Evolutionary conservation across 345 rosid genomes (phyloP).

Genomic region (Mallotus nudiflorus): DNA sequence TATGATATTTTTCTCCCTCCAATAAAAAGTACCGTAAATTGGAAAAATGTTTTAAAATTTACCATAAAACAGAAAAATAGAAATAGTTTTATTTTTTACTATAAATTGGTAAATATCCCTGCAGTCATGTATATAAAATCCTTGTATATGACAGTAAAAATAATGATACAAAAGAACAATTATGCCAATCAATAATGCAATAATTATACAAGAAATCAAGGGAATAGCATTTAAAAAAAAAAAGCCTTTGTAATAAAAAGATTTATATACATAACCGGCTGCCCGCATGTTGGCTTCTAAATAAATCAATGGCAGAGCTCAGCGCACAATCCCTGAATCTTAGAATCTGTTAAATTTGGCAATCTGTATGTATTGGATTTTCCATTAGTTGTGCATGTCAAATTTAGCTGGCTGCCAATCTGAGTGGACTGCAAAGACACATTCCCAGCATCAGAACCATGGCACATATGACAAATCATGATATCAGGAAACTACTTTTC

Average conservation of each 20-base stretch:
- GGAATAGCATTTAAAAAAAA: not conserved
- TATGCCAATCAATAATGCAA: no score
- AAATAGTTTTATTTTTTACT: no score
- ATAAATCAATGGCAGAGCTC: conserved; percentile 55
- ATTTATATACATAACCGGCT: conserved; percentile 12
- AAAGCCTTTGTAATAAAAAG: not conserved
- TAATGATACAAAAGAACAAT: not conserved
- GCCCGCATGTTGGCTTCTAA: conserved; percentile 2
- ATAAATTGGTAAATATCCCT: no score
- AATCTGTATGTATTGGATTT: conserved; percentile 46
- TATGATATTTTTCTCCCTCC: no score
- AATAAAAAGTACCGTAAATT: no score
- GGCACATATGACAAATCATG: no score
- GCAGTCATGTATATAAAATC: no score
- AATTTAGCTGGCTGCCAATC: conserved; percentile 61
- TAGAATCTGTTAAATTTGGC: conserved; percentile 39
- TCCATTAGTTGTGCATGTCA: conserved; percentile 72
- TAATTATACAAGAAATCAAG: conserved; percentile 5
- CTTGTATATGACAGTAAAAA: no score
- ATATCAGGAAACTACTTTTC: no score
- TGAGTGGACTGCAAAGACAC: conserved; percentile 49
- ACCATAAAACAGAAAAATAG: no score
- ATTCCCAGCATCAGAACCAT: no score
- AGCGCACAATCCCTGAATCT: conserved; percentile 56
- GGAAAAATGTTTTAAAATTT: no score